Conservation (phyloP, 1,284 basidiomycete species). For the Apiotrichum gamsii region DNA sequence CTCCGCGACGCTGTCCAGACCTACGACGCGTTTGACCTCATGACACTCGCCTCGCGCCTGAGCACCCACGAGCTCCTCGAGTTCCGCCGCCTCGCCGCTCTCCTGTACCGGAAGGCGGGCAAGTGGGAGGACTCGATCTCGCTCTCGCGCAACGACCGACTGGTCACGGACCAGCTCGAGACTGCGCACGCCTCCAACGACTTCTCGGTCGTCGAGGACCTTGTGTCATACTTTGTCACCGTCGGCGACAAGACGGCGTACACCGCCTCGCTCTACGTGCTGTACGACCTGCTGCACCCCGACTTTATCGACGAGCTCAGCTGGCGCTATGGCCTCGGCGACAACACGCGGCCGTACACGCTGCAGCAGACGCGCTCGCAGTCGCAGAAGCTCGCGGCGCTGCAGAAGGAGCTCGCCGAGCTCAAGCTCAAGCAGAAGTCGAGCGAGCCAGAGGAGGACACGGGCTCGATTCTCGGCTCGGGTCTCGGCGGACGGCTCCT, state of each 20-base stretch:
- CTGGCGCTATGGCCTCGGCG: constrained; percentile 90
- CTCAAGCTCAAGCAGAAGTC: constrained; percentile 36
- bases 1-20: constrained; percentile 93
- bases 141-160: constrained; percentile 88
- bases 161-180: constrained; percentile 89
- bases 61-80: constrained; percentile 90
- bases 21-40: constrained; percentile 96
- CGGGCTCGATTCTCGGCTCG: constrained; percentile 24
- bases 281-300: constrained; percentile 85
- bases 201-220: constrained; percentile 84
- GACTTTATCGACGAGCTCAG: constrained; percentile 85
- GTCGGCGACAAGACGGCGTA: constrained; percentile 99
- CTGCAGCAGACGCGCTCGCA: constrained; percentile 58
- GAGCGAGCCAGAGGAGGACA: constrained; percentile 32
- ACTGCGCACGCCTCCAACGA: constrained; percentile 78
- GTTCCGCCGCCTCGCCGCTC: constrained; percentile 88
- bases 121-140: constrained; percentile 93
- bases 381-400: constrained; percentile 26
- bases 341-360: constrained; percentile 93
- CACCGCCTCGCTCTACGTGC: constrained; percentile 79
- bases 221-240: constrained; percentile 88
- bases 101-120: constrained; percentile 88
- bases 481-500: constrained; percentile 45
- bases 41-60: constrained; percentile 75
- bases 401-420: constrained; percentile 46